Percentiles rank a stretch among this genome's conserved stretches.
Evolutionary conservation across 2,329 filamentous ascomycete genomes (phyloP).

Genomic region (Dendryphion nanum): DNA sequence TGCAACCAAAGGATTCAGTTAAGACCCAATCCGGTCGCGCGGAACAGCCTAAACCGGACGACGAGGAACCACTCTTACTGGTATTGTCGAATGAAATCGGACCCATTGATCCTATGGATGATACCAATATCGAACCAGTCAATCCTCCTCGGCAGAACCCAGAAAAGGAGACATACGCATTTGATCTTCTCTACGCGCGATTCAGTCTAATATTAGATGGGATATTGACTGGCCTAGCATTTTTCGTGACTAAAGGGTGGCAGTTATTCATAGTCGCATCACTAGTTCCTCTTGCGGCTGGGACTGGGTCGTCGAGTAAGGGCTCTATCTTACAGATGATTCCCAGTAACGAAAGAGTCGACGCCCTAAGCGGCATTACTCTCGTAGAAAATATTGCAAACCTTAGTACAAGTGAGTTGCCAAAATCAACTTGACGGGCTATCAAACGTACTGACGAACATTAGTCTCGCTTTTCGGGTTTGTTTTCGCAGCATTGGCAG

Average conservation of each 20-base stretch:
- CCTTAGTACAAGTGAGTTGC: slow-evolving; percentile 53
- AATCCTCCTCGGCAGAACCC: slow-evolving; percentile 28
- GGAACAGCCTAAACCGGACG: slow-evolving; percentile 8
- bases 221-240: slow-evolving; percentile 60
- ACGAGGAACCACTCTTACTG: slow-evolving; percentile 1
- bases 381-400: slow-evolving; percentile 68
- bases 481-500: slow-evolving; percentile 63
- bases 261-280: slow-evolving; percentile 68
- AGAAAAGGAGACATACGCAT: slow-evolving; percentile 53
- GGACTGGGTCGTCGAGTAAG: slow-evolving; percentile 67
- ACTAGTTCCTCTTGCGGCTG: slow-evolving; percentile 66
- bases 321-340: slow-evolving; percentile 74
- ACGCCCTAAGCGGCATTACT: slow-evolving; percentile 68
- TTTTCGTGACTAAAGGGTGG: slow-evolving; percentile 63
- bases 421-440: too few relatives aligned
- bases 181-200: slow-evolving; percentile 67
- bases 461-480: slow-evolving; percentile 66
- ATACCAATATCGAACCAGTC: slow-evolving; percentile 48
- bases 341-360: slow-evolving; percentile 58
- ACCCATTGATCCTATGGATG: slow-evolving; percentile 50
- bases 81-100: slow-evolving; percentile 30
- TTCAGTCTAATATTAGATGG: slow-evolving; percentile 67
- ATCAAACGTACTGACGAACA: too few relatives aligned
- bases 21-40: slow-evolving; percentile 46
- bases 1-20: slow-evolving; percentile 24